phyloP scores from a whole-genome alignment of 129 eudicot species.

The Pittosporum tobira region DNA sequence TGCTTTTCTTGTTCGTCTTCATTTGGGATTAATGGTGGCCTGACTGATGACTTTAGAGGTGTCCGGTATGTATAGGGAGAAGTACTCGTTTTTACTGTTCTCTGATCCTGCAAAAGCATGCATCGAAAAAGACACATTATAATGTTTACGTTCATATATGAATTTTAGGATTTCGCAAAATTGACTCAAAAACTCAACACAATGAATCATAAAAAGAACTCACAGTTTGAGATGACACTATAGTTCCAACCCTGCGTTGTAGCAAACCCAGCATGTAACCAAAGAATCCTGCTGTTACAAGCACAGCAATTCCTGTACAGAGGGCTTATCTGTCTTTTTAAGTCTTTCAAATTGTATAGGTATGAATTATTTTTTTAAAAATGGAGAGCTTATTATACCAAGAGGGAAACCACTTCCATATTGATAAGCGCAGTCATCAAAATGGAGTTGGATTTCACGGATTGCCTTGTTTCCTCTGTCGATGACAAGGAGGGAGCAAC shows the following conservation, averaged over 20 bases:
- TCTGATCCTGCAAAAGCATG: constrained; percentile 33
- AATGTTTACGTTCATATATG: too few relatives aligned
- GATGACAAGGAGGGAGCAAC: constrained; percentile 92
- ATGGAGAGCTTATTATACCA: constrained; percentile 32
- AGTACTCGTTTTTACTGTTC: constrained; percentile 24
- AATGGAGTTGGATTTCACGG: constrained; percentile 86
- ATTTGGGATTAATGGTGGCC: constrained; percentile 71
- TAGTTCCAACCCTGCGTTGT: constrained; percentile 69
- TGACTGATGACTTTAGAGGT: constrained; percentile 30
- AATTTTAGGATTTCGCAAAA: too few relatives aligned
- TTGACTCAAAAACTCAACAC: too few relatives aligned
- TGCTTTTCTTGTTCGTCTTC: constrained; percentile 67
- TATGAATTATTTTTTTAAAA: not conserved
- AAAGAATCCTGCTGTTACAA: constrained; percentile 86
- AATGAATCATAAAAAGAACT: constrained; percentile 12
- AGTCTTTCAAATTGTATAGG: not conserved
- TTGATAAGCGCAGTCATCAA: constrained; percentile 95
- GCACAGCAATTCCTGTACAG: constrained; percentile 62
- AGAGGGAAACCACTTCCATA: constrained; percentile 81
- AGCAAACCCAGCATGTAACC: constrained; percentile 93
- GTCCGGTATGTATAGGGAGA: constrained; percentile 47
- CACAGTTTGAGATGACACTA: constrained; percentile 49
- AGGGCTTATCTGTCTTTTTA: not conserved
- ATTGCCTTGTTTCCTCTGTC: constrained; percentile 97
- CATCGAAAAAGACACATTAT: not conserved